Evolutionary conservation across 1,139 yeast species (phyloP).

Genomic region (Candida sanyaensis): DNA sequence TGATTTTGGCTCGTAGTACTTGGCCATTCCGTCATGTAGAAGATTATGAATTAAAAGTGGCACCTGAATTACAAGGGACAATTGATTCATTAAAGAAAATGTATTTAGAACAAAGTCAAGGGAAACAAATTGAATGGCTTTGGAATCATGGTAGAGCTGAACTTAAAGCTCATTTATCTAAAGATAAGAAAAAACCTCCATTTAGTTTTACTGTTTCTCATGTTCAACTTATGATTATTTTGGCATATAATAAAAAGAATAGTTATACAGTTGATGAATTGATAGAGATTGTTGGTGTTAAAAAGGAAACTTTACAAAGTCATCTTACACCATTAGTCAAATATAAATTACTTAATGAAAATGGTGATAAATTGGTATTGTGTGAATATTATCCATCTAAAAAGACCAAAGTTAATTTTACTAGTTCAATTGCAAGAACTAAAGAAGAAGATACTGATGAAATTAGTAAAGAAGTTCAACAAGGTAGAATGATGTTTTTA

Average conservation of each 20-base stretch:
- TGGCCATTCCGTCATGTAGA: slow-evolving; percentile 71
- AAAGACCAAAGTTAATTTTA: slow-evolving; percentile 82
- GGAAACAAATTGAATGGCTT: slow-evolving; percentile 91
- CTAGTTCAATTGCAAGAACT: slow-evolving; percentile 56
- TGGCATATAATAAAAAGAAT: slow-evolving; percentile 72
- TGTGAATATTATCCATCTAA: slow-evolving; percentile 85
- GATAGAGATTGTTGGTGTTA: slow-evolving; percentile 66
- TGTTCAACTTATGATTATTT: slow-evolving; percentile 81
- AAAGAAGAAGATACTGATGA: slow-evolving; percentile 74
- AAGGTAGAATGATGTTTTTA: slow-evolving; percentile 81
- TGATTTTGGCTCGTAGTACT: slow-evolving; percentile 82
- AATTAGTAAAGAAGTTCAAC: slow-evolving; percentile 81
- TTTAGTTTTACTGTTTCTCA: slow-evolving; percentile 79
- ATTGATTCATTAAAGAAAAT: slow-evolving; percentile 67
- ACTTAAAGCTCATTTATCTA: slow-evolving; percentile 81
- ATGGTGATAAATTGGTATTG: slow-evolving; percentile 61
- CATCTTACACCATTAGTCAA: slow-evolving; percentile 79
- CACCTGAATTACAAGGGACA: slow-evolving; percentile 60
- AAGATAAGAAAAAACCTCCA: slow-evolving; percentile 75
- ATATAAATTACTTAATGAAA: slow-evolving; percentile 57
- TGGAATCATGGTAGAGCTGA: slow-evolving; percentile 97
- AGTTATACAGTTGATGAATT: slow-evolving; percentile 64
- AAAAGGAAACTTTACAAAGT: slow-evolving; percentile 66
- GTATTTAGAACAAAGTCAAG: slow-evolving; percentile 77
- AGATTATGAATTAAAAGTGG: slow-evolving; percentile 44